Conservation (phyloP, 176 grass and related monocot genomes). For the Zoysia pacifica region DNA sequence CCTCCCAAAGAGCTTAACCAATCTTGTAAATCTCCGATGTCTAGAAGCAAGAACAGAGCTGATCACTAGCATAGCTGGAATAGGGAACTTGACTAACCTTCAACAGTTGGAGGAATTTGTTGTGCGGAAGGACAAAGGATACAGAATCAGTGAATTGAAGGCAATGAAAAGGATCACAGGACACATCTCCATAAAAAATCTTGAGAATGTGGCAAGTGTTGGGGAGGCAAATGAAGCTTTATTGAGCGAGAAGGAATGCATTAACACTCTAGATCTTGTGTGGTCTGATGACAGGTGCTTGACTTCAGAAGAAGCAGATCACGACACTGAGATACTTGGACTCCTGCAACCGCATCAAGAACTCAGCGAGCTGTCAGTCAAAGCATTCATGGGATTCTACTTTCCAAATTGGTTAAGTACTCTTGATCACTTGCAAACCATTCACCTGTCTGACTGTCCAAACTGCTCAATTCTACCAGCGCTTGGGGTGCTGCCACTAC, state of each 20-base stretch:
- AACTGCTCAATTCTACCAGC: constrained; percentile 52
- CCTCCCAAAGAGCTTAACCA: constrained; percentile 57
- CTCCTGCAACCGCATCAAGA: constrained; percentile 51
- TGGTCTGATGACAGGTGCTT: constrained; percentile 49
- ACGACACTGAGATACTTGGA: constrained; percentile 51
- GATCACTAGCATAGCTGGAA: constrained; percentile 41
- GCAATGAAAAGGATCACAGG: constrained; percentile 54
- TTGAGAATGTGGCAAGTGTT: constrained; percentile 50
- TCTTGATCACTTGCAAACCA: constrained; percentile 57
- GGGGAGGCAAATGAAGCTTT: constrained; percentile 57
- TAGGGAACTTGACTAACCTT: constrained; percentile 61
- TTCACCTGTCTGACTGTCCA: constrained; percentile 64
- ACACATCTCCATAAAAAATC: constrained; percentile 50
- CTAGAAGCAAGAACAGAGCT: constrained; percentile 59
- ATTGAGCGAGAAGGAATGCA: constrained; percentile 48
- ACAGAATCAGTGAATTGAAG: constrained; percentile 65
- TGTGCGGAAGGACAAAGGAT: constrained; percentile 51
- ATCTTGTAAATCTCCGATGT: constrained; percentile 61
- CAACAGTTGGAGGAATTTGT: constrained; percentile 72
- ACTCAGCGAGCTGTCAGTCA: constrained; percentile 61
- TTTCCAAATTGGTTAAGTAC: constrained; percentile 71
- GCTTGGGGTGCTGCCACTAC: constrained; percentile 61
- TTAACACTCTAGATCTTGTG: constrained; percentile 55
- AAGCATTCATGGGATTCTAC: constrained; percentile 48
- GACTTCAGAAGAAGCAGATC: constrained; percentile 25